phyloP scores from a whole-genome alignment of 192 early-diverging fungal genomes.

The Linnemannia hyalina region DNA sequence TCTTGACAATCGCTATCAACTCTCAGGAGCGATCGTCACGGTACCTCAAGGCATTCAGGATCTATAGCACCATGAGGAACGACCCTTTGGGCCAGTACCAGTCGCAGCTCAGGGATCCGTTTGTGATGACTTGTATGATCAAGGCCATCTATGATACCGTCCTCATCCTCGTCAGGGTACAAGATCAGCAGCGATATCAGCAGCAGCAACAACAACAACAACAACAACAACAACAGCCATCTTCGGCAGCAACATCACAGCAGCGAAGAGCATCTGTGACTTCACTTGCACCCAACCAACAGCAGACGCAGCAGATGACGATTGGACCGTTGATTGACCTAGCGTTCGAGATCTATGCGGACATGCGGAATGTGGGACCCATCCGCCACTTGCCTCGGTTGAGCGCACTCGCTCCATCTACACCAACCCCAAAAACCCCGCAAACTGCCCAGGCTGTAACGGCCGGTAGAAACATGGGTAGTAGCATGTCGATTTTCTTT shows the following conservation, averaged over 20 bases:
- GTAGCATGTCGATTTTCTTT: constrained; percentile 30
- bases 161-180: background rate
- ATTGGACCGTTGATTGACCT: constrained; percentile 33
- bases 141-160: constrained; percentile 40
- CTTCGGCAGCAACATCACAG: background rate
- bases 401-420: background rate
- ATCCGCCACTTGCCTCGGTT: constrained; percentile 30
- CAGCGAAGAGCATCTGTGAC: background rate
- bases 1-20: constrained; percentile 33
- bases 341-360: constrained; percentile 43
- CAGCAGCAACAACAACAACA: background rate
- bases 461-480: background rate
- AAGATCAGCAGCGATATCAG: background rate
- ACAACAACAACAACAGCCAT: too few relatives aligned
- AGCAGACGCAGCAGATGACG: constrained; percentile 4
- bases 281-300: background rate
- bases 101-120: constrained; percentile 28
- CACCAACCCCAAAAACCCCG: background rate
- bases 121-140: constrained; percentile 44
- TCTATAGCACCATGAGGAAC: constrained; percentile 36
- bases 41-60: constrained; percentile 30
- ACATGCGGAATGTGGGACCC: constrained; percentile 33
- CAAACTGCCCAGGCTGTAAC: background rate
- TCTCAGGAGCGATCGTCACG: constrained; percentile 33
- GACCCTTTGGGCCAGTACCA: constrained; percentile 27